These are phyloP conservation scores for Dimocarpus longan DNA, from an alignment of 345 rosid genomes.

Conservation along the genomic window DNA sequence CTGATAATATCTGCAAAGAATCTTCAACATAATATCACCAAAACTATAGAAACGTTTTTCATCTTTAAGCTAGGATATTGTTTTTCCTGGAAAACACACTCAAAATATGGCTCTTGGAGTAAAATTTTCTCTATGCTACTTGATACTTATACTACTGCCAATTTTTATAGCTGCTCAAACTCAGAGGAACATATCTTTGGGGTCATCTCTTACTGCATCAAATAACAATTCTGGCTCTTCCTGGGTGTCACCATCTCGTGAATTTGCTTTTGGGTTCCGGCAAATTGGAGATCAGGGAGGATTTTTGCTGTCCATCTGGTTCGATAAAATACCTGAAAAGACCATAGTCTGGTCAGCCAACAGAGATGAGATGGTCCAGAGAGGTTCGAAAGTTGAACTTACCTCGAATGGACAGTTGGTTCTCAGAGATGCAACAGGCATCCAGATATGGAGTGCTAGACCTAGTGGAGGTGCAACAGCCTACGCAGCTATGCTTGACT, in stretches of 20 bases:
- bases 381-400: conserved; percentile 33
- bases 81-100: not conserved
- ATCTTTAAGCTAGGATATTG: not conserved
- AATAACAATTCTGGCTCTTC: conserved; percentile 2
- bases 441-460: conserved; percentile 7
- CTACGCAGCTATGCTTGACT: conserved; percentile 31
- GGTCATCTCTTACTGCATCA: too few relatives aligned
- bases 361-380: conserved; percentile 24
- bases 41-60: not conserved
- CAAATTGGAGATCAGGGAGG: conserved; percentile 5
- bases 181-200: too few relatives aligned
- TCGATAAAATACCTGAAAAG: conserved; percentile 36
- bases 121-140: too few relatives aligned
- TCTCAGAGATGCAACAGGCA: conserved; percentile 21
- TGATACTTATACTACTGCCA: too few relatives aligned
- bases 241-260: conserved; percentile 34
- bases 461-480: not conserved
- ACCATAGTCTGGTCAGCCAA: conserved; percentile 47
- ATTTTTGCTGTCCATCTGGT: conserved; percentile 43
- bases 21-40: not conserved
- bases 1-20: not conserved
- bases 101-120: not conserved
- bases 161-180: too few relatives aligned
- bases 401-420: conserved; percentile 19
- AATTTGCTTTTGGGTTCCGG: conserved; percentile 46